phyloP scores from a whole-genome alignment of 148 eudicot species.

The Arbutus unedo region DNA sequence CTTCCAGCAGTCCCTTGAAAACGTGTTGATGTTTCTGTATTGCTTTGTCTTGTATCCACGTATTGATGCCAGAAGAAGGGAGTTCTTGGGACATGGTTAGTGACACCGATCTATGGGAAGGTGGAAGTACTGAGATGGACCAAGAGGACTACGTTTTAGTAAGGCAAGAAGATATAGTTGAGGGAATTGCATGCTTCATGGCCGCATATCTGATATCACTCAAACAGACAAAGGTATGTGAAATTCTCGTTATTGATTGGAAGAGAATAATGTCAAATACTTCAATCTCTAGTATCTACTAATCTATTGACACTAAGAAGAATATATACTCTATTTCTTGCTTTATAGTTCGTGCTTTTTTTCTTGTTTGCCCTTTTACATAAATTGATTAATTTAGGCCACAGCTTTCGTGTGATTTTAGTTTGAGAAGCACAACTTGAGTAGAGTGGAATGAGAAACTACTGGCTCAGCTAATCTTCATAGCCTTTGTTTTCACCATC shows the following conservation, averaged over 20 bases:
- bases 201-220: constrained; percentile 82
- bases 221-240: constrained; percentile 73
- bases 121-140: constrained; percentile 43
- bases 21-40: neutral
- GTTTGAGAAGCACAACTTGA: neutral
- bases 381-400: neutral
- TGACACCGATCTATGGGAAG: constrained; percentile 88
- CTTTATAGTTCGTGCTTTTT: neutral
- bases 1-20: neutral
- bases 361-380: neutral
- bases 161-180: constrained; percentile 88
- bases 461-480: neutral
- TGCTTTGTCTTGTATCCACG: constrained; percentile 2
- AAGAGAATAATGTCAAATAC: neutral
- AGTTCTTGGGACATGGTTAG: constrained; percentile 90
- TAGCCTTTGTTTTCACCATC: neutral
- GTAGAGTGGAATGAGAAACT: neutral
- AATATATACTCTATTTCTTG: neutral
- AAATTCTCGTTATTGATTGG: neutral
- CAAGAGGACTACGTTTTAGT: constrained; percentile 85
- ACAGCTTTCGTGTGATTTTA: neutral
- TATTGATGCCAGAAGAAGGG: constrained; percentile 68
- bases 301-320: neutral
- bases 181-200: constrained; percentile 94
- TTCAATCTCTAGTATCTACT: neutral